These are phyloP conservation scores for Alliaria petiolata DNA, from an alignment of 345 rosid species.

Conservation along the genomic window DNA sequence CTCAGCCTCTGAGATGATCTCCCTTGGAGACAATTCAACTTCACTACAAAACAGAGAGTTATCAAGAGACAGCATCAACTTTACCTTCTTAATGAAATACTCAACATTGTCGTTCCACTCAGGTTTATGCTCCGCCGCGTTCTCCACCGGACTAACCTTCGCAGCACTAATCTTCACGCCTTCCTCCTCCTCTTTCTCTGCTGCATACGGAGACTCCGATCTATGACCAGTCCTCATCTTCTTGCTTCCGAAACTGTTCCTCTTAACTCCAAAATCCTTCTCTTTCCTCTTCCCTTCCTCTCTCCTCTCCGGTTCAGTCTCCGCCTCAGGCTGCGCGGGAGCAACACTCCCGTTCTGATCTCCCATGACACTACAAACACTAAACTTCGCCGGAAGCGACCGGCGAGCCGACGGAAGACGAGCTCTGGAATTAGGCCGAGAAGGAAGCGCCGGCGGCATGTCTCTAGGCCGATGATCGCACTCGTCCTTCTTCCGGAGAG, in stretches of 20 bases:
- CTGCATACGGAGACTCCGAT: conserved; percentile 62
- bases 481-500: conserved; percentile 68
- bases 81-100: conserved; percentile 86
- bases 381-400: conserved; percentile 60
- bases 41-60: not conserved
- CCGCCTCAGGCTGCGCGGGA: conserved; percentile 13
- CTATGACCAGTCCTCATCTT: conserved; percentile 52
- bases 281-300: conserved; percentile 73
- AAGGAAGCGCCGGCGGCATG: conserved; percentile 86
- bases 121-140: conserved; percentile 25
- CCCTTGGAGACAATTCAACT: not conserved
- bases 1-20: not conserved
- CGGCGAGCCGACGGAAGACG: conserved; percentile 77
- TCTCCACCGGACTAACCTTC: conserved; percentile 10
- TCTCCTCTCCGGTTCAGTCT: conserved; percentile 31
- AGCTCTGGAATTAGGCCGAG: conserved; percentile 80
- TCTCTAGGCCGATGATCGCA: conserved; percentile 58
- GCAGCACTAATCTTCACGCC: conserved; percentile 26
- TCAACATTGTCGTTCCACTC: conserved; percentile 70
- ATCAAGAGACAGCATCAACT: not conserved
- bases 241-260: conserved; percentile 78
- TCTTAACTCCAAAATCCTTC: conserved; percentile 46
- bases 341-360: conserved; percentile 28
- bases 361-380: conserved; percentile 19
- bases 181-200: conserved; percentile 28